Conservation (phyloP, 345 rosid species). For the Populus simonii region DNA sequence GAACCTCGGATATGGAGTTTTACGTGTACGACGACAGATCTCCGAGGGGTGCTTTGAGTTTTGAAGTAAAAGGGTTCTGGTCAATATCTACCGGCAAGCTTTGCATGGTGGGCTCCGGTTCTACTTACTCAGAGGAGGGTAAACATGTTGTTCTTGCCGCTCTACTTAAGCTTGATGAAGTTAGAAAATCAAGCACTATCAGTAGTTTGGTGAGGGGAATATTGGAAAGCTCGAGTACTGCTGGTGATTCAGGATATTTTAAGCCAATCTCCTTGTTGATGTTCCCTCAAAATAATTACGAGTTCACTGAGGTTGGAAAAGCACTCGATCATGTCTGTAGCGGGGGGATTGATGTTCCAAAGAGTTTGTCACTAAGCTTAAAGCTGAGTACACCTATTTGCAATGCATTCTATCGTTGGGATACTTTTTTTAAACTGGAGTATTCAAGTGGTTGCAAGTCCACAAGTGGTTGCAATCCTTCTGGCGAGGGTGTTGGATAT, state of each 20-base stretch:
- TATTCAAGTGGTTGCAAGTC: slow-evolving; percentile 23
- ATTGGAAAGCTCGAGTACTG: slow-evolving; percentile 22
- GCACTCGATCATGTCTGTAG: background rate
- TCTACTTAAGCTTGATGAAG: slow-evolving; percentile 24
- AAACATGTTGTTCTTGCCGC: slow-evolving; percentile 12
- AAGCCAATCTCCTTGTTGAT: slow-evolving; percentile 26
- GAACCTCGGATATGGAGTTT: background rate
- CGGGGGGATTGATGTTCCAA: background rate
- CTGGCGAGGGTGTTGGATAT: slow-evolving; percentile 9
- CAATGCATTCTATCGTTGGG: background rate
- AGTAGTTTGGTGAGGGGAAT: slow-evolving; percentile 28
- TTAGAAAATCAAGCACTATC: slow-evolving; percentile 8
- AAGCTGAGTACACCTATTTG: slow-evolving; percentile 17
- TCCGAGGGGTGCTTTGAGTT: slow-evolving; percentile 6
- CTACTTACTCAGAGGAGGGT: slow-evolving; percentile 11
- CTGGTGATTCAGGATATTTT: slow-evolving; percentile 9
- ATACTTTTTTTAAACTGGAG: background rate
- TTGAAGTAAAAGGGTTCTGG: slow-evolving; percentile 40
- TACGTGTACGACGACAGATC: background rate
- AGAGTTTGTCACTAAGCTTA: slow-evolving; percentile 5
- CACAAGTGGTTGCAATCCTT: slow-evolving; percentile 20
- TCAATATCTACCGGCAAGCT: slow-evolving; percentile 25
- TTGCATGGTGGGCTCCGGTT: slow-evolving; percentile 37
- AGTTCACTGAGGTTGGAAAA: slow-evolving; percentile 14
- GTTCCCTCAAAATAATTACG: slow-evolving; percentile 23